Evolutionary conservation across 1,284 basidiomycete species (phyloP).

Genomic region (Chalciporus sp.): DNA sequence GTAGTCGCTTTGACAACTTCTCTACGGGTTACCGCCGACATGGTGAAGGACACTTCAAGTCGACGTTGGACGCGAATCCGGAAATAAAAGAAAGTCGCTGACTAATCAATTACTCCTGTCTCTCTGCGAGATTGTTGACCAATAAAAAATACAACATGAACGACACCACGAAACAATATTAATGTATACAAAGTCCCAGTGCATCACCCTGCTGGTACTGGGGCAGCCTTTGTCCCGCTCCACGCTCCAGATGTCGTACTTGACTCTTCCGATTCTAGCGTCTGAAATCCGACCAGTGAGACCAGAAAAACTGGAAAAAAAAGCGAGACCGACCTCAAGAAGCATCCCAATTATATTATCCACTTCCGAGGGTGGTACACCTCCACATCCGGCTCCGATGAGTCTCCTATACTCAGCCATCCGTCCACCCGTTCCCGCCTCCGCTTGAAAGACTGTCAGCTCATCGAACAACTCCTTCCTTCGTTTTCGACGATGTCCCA

Average conservation of each 20-base stretch:
- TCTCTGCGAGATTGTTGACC: background rate
- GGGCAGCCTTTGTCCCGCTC: slow-evolving; percentile 34
- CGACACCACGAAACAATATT: background rate
- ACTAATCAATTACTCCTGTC: slow-evolving; percentile 23
- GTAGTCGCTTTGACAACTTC: slow-evolving; percentile 52
- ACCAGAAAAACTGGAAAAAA: background rate
- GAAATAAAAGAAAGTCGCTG: slow-evolving; percentile 8
- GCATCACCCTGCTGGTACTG: slow-evolving; percentile 25
- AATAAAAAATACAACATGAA: slow-evolving; percentile 23
- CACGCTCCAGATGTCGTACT: slow-evolving; percentile 52
- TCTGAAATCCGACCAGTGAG: slow-evolving; percentile 42
- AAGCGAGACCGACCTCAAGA: slow-evolving; percentile 63
- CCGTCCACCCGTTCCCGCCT: slow-evolving; percentile 84
- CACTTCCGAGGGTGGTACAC: slow-evolving; percentile 81
- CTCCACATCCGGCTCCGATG: slow-evolving; percentile 88
- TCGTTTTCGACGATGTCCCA: slow-evolving; percentile 65
- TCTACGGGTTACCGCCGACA: slow-evolving; percentile 41
- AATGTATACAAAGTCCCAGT: background rate
- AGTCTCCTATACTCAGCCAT: slow-evolving; percentile 87
- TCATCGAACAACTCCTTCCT: slow-evolving; percentile 73
- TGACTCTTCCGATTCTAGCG: slow-evolving; percentile 72
- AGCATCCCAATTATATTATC: slow-evolving; percentile 83
- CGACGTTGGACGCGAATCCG: background rate
- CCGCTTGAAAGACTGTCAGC: slow-evolving; percentile 80
- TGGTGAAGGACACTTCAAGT: slow-evolving; percentile 6